Evolutionary conservation across 2,329 filamentous ascomycete species (phyloP), one percentile per base, ranked within the genome.

Genomic region (Cytospora paraplurivora): DNA sequence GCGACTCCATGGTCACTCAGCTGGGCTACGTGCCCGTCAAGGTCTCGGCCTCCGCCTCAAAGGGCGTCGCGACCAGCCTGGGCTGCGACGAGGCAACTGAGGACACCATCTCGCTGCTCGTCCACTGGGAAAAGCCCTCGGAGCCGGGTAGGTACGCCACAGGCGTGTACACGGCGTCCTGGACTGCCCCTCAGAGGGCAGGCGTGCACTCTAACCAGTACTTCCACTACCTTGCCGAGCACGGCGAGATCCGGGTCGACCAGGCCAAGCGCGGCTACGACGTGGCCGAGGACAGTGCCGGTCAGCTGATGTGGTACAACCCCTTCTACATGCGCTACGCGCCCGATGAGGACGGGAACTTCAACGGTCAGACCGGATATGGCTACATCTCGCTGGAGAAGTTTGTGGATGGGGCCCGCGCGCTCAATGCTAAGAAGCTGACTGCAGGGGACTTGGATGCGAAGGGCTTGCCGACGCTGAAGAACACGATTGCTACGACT

Each of bases 161-260:
- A 1, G 93, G 88, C 62, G 92, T 97, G 8, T 97, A 96, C 78
- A 97, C 94, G 13, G 91, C 93, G 12, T 94, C 90, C 49, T 97
- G 93, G 93, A 97, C 93, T 1, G 94, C 94, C 7, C 93, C 94
- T 13, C 91, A 96, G 75, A 91, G 89, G 72, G 93, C 93, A 0
- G 93, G 94, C 56, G 93, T 97, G n/a, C 94, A 97, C 78, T 94
- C 90, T 1, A 96, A 96, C 76, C 93, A 97, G 79, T 95, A 97
- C 79, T 97, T 97, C 81, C 93, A 97, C 78, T 97, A 95, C 79
- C 89, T 97, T 79, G 93, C 86, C 3, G 85, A 86, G 65, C 86
- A 88, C 62, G 93, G 93, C 68, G 93, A 97, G 79, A 87, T 97
- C 71, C 87, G 91, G 65, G 86, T 96, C 71, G 92, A 97, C 79